These are phyloP conservation scores for Dendryphion nanum DNA, from an alignment of 2,329 filamentous ascomycete genomes.

Conservation along the genomic window DNA sequence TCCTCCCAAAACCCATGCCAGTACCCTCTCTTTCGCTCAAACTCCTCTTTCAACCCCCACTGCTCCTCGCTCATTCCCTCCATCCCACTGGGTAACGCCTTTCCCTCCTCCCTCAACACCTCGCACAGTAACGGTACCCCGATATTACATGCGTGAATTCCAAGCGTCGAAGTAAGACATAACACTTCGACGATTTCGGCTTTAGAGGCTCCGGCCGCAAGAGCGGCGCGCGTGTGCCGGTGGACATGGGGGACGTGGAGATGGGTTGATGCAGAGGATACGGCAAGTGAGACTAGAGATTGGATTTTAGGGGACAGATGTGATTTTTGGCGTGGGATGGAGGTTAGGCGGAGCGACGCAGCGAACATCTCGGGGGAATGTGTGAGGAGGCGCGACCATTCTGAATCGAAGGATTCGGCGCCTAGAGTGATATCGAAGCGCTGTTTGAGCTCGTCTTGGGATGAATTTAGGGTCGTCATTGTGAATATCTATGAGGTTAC, in stretches of 20 bases:
- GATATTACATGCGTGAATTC: conserved; percentile 50
- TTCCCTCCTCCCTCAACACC: conserved; percentile 46
- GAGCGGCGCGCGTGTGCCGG: conserved; percentile 40
- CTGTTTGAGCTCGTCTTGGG: conserved; percentile 22
- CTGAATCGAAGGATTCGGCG: conserved; percentile 19
- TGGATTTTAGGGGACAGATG: conserved; percentile 44
- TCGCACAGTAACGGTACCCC: conserved; percentile 49
- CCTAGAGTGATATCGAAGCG: conserved; percentile 24
- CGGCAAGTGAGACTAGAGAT: conserved; percentile 44
- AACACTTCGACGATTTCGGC: conserved; percentile 49
- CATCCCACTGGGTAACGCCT: conserved; percentile 25
- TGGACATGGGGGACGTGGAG: conserved; percentile 46
- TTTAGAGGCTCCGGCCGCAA: conserved; percentile 40
- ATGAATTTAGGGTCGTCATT: conserved; percentile 15
- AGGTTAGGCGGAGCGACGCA: conserved; percentile 23
- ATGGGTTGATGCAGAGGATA: conserved; percentile 46
- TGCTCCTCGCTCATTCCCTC: conserved; percentile 36
- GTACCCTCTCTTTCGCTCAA: conserved; percentile 47
- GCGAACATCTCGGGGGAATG: conserved; percentile 31
- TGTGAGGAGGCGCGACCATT: conserved; percentile 26
- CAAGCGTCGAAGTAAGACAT: conserved; percentile 44
- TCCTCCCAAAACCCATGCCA: conserved; percentile 49
- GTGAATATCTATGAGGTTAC: no score
- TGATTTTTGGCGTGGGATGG: conserved; percentile 27
- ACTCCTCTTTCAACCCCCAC: conserved; percentile 42